These are phyloP conservation scores for Pluteus cervinus DNA, from an alignment of 768 basidiomycete genomes.

Conservation along the genomic window DNA sequence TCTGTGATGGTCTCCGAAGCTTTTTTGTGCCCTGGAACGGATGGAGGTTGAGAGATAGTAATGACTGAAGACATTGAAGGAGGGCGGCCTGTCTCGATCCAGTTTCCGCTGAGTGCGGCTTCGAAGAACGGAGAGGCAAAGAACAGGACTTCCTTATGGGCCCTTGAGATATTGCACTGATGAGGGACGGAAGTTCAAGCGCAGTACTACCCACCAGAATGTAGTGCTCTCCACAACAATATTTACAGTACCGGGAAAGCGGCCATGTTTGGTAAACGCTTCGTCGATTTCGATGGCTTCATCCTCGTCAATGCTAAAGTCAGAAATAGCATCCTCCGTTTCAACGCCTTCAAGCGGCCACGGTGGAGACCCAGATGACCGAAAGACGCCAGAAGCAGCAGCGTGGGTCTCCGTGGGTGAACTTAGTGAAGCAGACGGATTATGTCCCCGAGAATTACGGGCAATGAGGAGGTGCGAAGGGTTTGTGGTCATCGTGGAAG, in stretches of 20 bases:
- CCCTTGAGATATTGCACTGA: constrained; percentile 39
- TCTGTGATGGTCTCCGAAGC: constrained; percentile 38
- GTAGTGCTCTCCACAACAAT: constrained; percentile 85
- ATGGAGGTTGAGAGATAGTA: constrained; percentile 74
- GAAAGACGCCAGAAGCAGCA: constrained; percentile 78
- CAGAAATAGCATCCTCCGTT: constrained; percentile 61
- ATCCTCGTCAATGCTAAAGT: constrained; percentile 60
- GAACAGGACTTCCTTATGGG: constrained; percentile 86
- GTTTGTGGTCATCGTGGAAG: constrained; percentile 52
- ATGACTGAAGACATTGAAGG: constrained; percentile 78
- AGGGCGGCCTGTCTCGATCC: constrained; percentile 85
- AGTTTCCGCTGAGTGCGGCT: constrained; percentile 83
- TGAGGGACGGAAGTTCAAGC: constrained; percentile 4
- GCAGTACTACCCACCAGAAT: constrained; percentile 65
- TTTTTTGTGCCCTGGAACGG: constrained; percentile 44
- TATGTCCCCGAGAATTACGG: constrained; percentile 75
- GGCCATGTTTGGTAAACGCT: constrained; percentile 62
- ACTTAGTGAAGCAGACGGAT: constrained; percentile 74
- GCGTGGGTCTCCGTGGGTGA: constrained; percentile 87
- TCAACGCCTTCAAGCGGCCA: constrained; percentile 78
- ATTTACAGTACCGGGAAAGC: constrained; percentile 84
- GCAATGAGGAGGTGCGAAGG: constrained; percentile 88
- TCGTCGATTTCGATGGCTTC: constrained; percentile 76
- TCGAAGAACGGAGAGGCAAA: constrained; percentile 97
- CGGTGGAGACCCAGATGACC: constrained; percentile 73